Base-by-base conservation (phyloP, 345 rosid species). In the Citrus reticulata region DNA sequence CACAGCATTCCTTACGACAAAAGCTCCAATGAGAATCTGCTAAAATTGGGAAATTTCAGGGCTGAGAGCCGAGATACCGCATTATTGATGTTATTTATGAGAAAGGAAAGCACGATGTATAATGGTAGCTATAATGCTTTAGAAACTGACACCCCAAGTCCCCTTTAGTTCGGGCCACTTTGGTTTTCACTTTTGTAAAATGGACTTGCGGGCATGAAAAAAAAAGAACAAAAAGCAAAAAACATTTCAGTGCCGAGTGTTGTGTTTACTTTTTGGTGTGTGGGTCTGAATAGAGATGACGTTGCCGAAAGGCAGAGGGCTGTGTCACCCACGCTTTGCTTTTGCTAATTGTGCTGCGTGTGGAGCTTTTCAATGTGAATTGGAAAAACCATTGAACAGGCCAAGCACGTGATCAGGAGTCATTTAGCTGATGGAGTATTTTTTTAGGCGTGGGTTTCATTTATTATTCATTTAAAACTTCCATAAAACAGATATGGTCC, bases 321-420 rank as follows among this genome's bases (percentile, higher is more conserved):
- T 72, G 81, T 78, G 77, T 63, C 55, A 54, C 13, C 72, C 77
- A 64, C 81, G 83, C 83, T 29, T 70, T 57, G 42, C 34, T 40
- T 32, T 74, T 51, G 51, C 20, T 68, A 63, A 68, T 60, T 20
- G 61, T 75, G 75, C 42, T 6, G 46, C 65, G 61, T 34, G 40
- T 22, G 16, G 4, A 9, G 46, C 58, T 54, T 46, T 42, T 13
- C 14, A 11, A 46, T 46, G 51, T 46, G 51, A 46, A 46, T 46
- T 46, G 4, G 4, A 19, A 0, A 19, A 54, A 54, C 58, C 22
- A 16, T 54, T 19, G 22, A 32, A 22, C 24, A 51, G 5, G 75
- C 49, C 65, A 7, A 17, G 34, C 74, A 51, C 74, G 74, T 29
- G 74, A 49, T 19, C 6, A 5, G 19, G 57, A 51, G 20, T 0